phyloP scores from a whole-genome alignment of 1,284 basidiomycete species.

The Rhizopogon parksii region DNA sequence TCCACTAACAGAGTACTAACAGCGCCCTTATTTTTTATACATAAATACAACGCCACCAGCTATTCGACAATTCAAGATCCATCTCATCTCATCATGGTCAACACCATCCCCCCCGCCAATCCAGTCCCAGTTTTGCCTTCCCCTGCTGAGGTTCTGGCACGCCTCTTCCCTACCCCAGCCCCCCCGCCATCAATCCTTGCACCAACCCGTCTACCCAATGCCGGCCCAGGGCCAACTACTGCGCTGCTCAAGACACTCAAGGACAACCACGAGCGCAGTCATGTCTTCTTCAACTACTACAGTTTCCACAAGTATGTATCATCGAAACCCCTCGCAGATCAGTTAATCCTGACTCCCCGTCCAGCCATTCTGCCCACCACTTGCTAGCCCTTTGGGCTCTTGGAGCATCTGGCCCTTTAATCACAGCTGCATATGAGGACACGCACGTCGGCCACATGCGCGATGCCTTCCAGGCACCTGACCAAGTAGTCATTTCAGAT shows the following conservation, averaged over 20 bases:
- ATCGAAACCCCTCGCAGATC: background rate
- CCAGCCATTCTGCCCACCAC: conserved; percentile 37
- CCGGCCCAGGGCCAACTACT: conserved; percentile 39
- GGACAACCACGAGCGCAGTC: conserved; percentile 51
- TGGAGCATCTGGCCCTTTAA: conserved; percentile 32
- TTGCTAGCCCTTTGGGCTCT: conserved; percentile 36
- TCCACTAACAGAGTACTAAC: no score
- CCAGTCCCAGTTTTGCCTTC: conserved; percentile 16
- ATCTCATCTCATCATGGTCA: background rate
- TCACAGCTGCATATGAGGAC: conserved; percentile 34
- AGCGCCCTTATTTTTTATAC: background rate
- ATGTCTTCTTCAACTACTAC: conserved; percentile 55
- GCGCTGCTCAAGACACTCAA: conserved; percentile 40
- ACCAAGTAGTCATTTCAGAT: conserved; percentile 20
- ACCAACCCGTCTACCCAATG: conserved; percentile 39
- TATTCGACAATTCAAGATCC: background rate
- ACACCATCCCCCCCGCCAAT: background rate
- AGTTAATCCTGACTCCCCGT: background rate
- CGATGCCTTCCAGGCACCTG: conserved; percentile 31
- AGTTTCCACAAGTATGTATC: conserved; percentile 51
- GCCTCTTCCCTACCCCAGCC: conserved; percentile 35
- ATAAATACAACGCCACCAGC: background rate
- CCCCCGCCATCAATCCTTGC: conserved; percentile 28
- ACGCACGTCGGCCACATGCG: conserved; percentile 30
- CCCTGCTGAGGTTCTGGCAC: conserved; percentile 13